Evolutionary conservation across 441 rosid species (phyloP).

Genomic region (Hura crepitans): DNA sequence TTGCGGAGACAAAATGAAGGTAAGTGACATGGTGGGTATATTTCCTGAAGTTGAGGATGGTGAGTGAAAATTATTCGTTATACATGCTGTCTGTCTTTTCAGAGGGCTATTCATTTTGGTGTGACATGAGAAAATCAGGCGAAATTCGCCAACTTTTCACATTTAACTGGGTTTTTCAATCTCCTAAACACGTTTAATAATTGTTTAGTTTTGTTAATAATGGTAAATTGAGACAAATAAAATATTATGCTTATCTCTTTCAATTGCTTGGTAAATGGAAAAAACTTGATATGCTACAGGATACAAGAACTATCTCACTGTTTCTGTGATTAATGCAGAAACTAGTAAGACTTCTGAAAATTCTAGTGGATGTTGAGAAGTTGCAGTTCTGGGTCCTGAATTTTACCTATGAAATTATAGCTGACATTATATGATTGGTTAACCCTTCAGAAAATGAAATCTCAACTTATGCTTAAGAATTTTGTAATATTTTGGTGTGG

Average conservation of each 20-base stretch:
- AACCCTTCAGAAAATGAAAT: slow-evolving; percentile 35
- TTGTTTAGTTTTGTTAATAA: background rate
- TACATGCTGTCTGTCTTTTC: background rate
- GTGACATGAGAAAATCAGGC: background rate
- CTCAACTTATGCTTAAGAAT: slow-evolving; percentile 26
- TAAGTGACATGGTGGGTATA: too few relatives aligned
- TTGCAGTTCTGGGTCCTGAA: slow-evolving; percentile 15
- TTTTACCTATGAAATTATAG: slow-evolving; percentile 5
- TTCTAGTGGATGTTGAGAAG: slow-evolving; percentile 1
- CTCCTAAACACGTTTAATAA: background rate
- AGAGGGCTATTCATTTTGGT: background rate
- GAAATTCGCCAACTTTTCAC: background rate
- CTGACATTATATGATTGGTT: slow-evolving; percentile 19
- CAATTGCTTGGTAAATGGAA: background rate
- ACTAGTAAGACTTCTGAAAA: background rate
- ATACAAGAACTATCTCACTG: background rate
- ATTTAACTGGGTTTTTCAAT: background rate
- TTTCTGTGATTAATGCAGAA: background rate
- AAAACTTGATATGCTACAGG: background rate
- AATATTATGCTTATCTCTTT: background rate
- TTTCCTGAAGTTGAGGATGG: too few relatives aligned
- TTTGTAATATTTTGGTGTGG: background rate
- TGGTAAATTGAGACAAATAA: background rate
- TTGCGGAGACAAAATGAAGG: too few relatives aligned
- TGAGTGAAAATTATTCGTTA: too few relatives aligned